Evolutionary conservation across 1,284 basidiomycete species (phyloP).

Genomic region (Inonotus hispidus): DNA sequence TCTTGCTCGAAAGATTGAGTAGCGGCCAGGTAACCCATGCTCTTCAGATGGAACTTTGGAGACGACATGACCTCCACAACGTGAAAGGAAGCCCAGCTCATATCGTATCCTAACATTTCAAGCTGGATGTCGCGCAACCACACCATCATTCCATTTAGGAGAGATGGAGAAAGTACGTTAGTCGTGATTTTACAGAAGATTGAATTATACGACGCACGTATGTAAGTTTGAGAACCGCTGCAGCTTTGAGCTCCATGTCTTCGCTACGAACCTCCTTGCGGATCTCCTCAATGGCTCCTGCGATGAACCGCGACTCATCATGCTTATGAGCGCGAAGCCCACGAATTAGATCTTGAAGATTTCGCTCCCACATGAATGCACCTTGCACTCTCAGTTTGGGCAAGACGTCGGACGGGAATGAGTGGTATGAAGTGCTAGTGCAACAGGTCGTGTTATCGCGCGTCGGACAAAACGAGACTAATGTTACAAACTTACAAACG

Average conservation of each 20-base stretch:
- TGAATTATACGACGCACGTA: constrained; percentile 64
- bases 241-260: constrained; percentile 97
- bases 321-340: constrained; percentile 83
- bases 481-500: neutral
- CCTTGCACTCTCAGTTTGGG: neutral
- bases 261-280: constrained; percentile 85
- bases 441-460: neutral
- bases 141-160: neutral
- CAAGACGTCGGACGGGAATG: neutral
- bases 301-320: constrained; percentile 78
- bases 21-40: constrained; percentile 93
- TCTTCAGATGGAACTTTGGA: constrained; percentile 86
- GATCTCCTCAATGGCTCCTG: constrained; percentile 83
- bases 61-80: constrained; percentile 99
- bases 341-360: constrained; percentile 87
- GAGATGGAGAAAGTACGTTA: neutral
- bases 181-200: neutral
- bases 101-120: constrained; percentile 90
- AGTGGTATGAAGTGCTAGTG: neutral
- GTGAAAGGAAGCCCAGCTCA: constrained; percentile 89
- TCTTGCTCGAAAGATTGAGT: constrained; percentile 89
- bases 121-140: constrained; percentile 43
- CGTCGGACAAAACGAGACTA: neutral
- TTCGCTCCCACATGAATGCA: constrained; percentile 84
- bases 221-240: constrained; percentile 91